Evolutionary conservation across 2,329 filamentous ascomycete genomes (phyloP), one percentile per base, ranked within the genome.

Genomic region (Botrytis medusae): DNA sequence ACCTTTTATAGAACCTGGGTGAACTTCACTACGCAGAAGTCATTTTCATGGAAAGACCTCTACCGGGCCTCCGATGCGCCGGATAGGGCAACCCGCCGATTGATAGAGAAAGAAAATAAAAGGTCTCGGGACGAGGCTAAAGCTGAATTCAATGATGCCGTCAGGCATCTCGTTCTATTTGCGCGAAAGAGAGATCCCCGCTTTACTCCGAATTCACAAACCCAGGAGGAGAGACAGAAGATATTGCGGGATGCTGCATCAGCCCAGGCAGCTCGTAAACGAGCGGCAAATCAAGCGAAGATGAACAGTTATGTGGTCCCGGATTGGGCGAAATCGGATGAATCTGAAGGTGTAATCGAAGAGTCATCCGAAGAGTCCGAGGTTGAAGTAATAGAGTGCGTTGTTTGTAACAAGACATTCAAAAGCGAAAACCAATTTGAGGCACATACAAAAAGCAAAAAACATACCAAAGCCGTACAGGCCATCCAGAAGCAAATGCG

Each of bases 71-170:
- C 92, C 0, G 94, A 98, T 78, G 95, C 94, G 1, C 94, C 94
- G 1, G 95, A 99, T 82, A 90, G 96, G 69, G 89, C 92, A 54
- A 87, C 93, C 25, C 90, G 95, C 69, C 89, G 96, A 46, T 79
- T 93, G 57, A 97, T 98, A 91, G 96, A 98, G 81, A 98, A 97
- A 82, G 95, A 98, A 81, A 99, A 99, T 82, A 93, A 91, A 78
- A 92, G 92, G 76, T 83, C 92, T 37, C 89, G 96, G 70, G 95
- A 98, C 32, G 92, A 95, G 71, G 94, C 90, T 4, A 89, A 92
- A 18, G 89, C 92, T 72, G 93, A 97, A 77, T 98, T 97, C 84
- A 98, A 98, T 82, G 94, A 97, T 74, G 92, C 94, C 4, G 94
- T 99, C 44, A 86, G 93, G 73, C 93, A 94, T 10, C 86, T 99